phyloP scores from a whole-genome alignment of 257 asterid genomes.

The Coffea eugenioides region DNA sequence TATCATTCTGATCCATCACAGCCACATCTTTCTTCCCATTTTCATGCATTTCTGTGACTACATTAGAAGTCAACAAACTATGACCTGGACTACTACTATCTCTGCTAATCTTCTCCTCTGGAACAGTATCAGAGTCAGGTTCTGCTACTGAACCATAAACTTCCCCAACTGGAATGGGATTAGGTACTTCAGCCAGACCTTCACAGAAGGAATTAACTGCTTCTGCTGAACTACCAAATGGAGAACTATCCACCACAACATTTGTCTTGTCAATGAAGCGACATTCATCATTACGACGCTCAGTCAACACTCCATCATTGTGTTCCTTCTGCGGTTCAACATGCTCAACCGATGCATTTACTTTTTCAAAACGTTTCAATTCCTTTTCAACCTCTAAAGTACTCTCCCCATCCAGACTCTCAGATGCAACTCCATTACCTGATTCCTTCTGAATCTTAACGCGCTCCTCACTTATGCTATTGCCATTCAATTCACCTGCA shows the following conservation, averaged over 20 bases:
- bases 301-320: constrained; percentile 30
- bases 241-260: constrained; percentile 21
- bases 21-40: constrained; percentile 16
- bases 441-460: constrained; percentile 15
- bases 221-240: constrained; percentile 28
- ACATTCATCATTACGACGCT: constrained; percentile 36
- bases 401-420: not conserved
- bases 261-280: constrained; percentile 21
- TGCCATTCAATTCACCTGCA: constrained; percentile 27
- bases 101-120: constrained; percentile 21
- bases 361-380: not conserved
- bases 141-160: constrained; percentile 23
- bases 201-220: constrained; percentile 28
- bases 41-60: constrained; percentile 13
- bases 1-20: constrained; percentile 7
- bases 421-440: not conserved
- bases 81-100: constrained; percentile 16
- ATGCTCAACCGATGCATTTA: not conserved
- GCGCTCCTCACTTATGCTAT: constrained; percentile 23
- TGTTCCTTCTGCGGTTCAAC: constrained; percentile 25
- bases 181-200: not conserved
- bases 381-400: constrained; percentile 3
- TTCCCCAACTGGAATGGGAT: constrained; percentile 8
- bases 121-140: constrained; percentile 16
- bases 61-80: constrained; percentile 7